Base-by-base conservation (phyloP, 2,329 filamentous ascomycete species). In the Penicillium sp. region DNA sequence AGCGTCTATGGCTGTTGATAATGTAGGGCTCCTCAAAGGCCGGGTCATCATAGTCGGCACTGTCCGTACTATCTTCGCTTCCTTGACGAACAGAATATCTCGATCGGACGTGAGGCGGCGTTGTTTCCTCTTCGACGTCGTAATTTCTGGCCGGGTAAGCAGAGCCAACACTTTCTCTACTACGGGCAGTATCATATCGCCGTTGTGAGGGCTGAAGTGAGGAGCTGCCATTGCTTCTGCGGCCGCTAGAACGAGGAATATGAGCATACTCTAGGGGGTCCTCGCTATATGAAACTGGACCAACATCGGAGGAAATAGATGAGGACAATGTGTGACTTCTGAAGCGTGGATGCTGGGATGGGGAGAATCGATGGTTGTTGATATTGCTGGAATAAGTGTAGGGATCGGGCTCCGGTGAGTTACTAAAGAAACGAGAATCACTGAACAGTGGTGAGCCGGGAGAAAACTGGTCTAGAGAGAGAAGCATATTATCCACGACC, bases 401-500 rank as follows among this genome's bases (percentile, higher is more conserved):
- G 21, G 63, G 54, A 60, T 77, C 74, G 49, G 72, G 68, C 43
- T 74, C 70, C 42, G 75, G 74, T 49, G 68, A 70, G 21, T 74
- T 72, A 60, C 75, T 72, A 58, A 70, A 73, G 23, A 75, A 60
- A 21, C 68, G 67, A 55, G 70, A 69, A 51, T 74, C 71, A 42
- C 71, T 69, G 48, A 73, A 59, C 8, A 71, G 55, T 3, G 70
- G 70, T 38, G 72, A 67, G 12, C 67, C 64, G 2, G 69, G 61
- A 42, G 84, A 87, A 68, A 93, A 85, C 72, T 93, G 89, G 74
- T 96, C 93, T 62, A 99, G 86, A 42, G 92, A 96, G 62, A 94
- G 80, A 59, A 97, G 85, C 88, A 99, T 94, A 73, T 97, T 96
- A 73, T 94, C 89, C 59, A 99, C 91, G 63, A 99, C 86, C 35